These are phyloP conservation scores for Pascua sp. DNA, from an alignment of 1,284 basidiomycete species.

Conservation along the genomic window DNA sequence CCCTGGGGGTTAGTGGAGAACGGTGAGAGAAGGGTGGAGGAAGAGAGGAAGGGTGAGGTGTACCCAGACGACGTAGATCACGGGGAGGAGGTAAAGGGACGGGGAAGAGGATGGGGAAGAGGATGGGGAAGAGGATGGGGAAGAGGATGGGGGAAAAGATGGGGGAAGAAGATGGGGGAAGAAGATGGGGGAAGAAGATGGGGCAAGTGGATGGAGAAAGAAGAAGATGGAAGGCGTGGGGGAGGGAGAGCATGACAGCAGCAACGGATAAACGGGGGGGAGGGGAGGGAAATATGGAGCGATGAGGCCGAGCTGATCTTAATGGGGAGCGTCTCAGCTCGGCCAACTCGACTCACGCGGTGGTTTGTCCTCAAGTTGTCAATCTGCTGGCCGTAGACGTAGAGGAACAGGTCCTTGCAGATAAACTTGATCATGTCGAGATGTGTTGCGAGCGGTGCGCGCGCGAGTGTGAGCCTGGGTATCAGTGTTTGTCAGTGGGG, in stretches of 20 bases:
- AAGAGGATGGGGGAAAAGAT: no score
- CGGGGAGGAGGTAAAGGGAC: not conserved
- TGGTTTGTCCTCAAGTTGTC: slow-evolving; percentile 94
- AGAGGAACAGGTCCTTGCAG: slow-evolving; percentile 76
- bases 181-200: no score
- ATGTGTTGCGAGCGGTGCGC: slow-evolving; percentile 71
- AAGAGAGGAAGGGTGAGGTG: not conserved
- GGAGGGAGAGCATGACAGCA: no score
- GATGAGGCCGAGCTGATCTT: not conserved
- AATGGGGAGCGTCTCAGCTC: no score
- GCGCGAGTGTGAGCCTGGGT: slow-evolving; percentile 68
- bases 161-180: no score
- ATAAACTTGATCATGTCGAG: slow-evolving; percentile 91
- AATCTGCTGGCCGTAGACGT: slow-evolving; percentile 67
- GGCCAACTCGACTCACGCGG: slow-evolving; percentile 56
- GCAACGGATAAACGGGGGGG: no score
- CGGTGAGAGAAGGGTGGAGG: no score
- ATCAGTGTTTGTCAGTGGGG: slow-evolving; percentile 2
- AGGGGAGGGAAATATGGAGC: not conserved
- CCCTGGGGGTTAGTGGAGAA: slow-evolving; percentile 58
- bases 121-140: no score
- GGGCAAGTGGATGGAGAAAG: no score
- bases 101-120: no score
- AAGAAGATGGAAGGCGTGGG: no score
- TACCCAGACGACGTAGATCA: not conserved